These are phyloP conservation scores for Sarocladiaceae sp. DNA, from an alignment of 2,329 filamentous ascomycete species.

Conservation along the genomic window DNA sequence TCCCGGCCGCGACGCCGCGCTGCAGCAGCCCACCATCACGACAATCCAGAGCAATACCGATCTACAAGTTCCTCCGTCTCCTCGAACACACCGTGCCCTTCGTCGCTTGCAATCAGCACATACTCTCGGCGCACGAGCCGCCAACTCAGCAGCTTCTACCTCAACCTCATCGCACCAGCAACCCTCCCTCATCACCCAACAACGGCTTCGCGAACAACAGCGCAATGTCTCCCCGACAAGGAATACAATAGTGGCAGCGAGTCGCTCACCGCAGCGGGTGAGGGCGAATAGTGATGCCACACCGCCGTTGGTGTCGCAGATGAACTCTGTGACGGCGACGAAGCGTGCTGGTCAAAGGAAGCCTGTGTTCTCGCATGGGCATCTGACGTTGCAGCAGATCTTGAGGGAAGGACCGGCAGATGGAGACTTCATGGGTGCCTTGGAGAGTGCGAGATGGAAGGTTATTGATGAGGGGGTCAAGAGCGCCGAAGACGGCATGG, in stretches of 20 bases:
- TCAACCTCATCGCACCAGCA: constrained; percentile 18
- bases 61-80: constrained; percentile 54
- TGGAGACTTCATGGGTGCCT: constrained; percentile 61
- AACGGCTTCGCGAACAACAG: constrained; percentile 44
- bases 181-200: constrained; percentile 59
- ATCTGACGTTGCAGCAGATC: constrained; percentile 66
- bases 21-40: background rate
- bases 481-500: constrained; percentile 77
- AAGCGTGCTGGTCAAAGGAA: constrained; percentile 37
- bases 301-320: constrained; percentile 30
- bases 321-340: constrained; percentile 29
- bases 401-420: constrained; percentile 75
- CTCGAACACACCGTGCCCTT: constrained; percentile 62
- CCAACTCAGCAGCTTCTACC: constrained; percentile 13
- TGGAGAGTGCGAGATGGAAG: constrained; percentile 69
- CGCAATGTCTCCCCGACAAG: constrained; percentile 25
- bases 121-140: constrained; percentile 54
- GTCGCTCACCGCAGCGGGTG: constrained; percentile 48
- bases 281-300: constrained; percentile 72
- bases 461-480: constrained; percentile 74
- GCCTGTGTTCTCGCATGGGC: constrained; percentile 45
- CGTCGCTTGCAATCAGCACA: constrained; percentile 75
- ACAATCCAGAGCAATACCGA: constrained; percentile 30
- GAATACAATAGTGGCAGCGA: constrained; percentile 10
- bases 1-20: constrained; percentile 9